Percentiles rank a stretch among this genome's conserved stretches.
Evolutionary conservation across 2,329 filamentous ascomycete genomes (phyloP).

Genomic region (Diplocarpon mali): DNA sequence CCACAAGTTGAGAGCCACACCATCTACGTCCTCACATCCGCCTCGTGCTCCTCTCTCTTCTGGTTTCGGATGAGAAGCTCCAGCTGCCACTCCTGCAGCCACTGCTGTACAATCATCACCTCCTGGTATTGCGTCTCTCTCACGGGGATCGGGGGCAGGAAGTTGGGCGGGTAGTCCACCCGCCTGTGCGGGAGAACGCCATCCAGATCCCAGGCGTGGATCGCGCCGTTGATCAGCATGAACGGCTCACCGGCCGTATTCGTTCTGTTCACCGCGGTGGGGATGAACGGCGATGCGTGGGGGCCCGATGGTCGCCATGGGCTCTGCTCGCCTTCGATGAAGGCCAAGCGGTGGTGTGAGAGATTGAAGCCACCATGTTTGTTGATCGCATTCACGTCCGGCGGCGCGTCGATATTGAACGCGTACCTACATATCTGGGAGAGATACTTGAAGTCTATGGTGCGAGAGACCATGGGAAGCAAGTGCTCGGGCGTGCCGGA

Average conservation of each 20-base stretch:
- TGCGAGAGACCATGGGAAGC: slow-evolving; percentile 61
- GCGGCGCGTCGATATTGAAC: slow-evolving; percentile 57
- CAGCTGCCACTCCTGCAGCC: slow-evolving; percentile 49
- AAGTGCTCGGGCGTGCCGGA: slow-evolving; percentile 52
- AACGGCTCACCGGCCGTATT: slow-evolving; percentile 58
- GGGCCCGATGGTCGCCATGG: slow-evolving; percentile 70
- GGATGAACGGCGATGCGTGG: slow-evolving; percentile 41
- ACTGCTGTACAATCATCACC: slow-evolving; percentile 51
- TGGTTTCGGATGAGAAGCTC: background rate
- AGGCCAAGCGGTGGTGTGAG: slow-evolving; percentile 59
- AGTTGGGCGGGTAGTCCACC: slow-evolving; percentile 6
- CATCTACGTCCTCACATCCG: background rate
- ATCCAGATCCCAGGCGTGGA: slow-evolving; percentile 76
- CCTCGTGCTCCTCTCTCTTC: background rate
- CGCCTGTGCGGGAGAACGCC: slow-evolving; percentile 50
- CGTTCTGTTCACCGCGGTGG: slow-evolving; percentile 40
- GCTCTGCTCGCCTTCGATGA: slow-evolving; percentile 67
- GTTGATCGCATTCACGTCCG: slow-evolving; percentile 59
- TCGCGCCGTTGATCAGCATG: slow-evolving; percentile 60
- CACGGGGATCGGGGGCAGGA: slow-evolving; percentile 49
- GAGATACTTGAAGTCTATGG: slow-evolving; percentile 51
- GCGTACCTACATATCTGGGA: slow-evolving; percentile 51
- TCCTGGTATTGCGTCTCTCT: slow-evolving; percentile 46
- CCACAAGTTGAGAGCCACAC: background rate
- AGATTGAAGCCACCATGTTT: slow-evolving; percentile 65